Base-by-base conservation (phyloP, 164 flowering plant species). In the Macadamia integrifolia region DNA sequence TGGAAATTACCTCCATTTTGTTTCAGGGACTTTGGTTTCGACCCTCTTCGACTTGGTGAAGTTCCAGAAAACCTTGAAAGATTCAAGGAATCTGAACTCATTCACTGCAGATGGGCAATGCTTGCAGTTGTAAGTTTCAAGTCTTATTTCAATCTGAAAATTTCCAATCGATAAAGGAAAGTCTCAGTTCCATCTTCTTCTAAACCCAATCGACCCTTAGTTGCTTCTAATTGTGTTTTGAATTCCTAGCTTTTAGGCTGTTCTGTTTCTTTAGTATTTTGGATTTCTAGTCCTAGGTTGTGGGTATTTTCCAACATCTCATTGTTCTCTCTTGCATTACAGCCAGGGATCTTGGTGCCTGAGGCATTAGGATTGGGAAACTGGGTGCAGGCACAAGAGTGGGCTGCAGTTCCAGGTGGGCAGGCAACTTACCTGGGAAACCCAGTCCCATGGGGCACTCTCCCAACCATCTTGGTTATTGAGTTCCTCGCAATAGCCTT, bases 71-170 rank as follows among this genome's bases (percentile, higher is more conserved):
- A 94, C 77, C 82, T 94, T 0, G 97, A 94, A 87, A 92, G 99
- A 65, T 94, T 82, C 81, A 94, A 92, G 87, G 97, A 92, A 70
- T 92, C 97, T 12, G 99, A 94, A 65, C 83, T 94, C 69, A 77
- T 79, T 67, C 99, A 92, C 84, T 94, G 99, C 91, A 86, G 97
- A 92, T 94, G 99, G 97, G 93, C 95, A 53, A 94, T 94, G 99
- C 95, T 94, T 62, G 99, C 99, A 62, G 97, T 92, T 65, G 98
- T 94, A 86, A 86, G 96, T 80, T 23, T 57, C 2, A 53, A 14
- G 4, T 14, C 3, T 11, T 12, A 14, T 46, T 53, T 12, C n/a
- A 13, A 53, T 4, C 57, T 53, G 23, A 23, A 23, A 23, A 23
- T 23, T 23, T 23, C 23, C 23, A 23, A 23, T 23, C 23, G 23